Conservation (phyloP, 495 filamentous ascomycete genomes). For the Lepidopterella palustris region DNA sequence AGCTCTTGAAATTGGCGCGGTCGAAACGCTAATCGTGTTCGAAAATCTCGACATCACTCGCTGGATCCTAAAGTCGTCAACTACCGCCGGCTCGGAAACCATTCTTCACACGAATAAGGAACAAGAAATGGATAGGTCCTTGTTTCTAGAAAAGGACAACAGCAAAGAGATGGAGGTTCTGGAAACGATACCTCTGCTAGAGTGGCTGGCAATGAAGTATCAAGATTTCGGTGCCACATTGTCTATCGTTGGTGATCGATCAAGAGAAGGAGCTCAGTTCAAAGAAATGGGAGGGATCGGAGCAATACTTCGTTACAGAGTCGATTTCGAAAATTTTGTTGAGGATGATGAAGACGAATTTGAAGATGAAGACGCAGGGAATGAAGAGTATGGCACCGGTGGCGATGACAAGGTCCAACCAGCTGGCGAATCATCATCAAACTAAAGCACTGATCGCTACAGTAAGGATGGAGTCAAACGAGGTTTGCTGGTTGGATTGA, state of each 20-base stretch:
- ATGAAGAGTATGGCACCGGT: too few species aligned
- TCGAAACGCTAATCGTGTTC: slow-evolving; percentile 92
- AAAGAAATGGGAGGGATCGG: slow-evolving; percentile 99
- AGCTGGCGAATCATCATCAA: too few species aligned
- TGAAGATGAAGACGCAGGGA: too few species aligned
- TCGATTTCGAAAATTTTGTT: slow-evolving; percentile 98
- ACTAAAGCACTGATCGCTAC: too few species aligned
- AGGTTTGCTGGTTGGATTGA: too few species aligned
- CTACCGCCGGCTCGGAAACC: slow-evolving; percentile 57
- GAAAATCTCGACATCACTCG: slow-evolving; percentile 93
- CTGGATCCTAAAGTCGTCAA: slow-evolving; percentile 79
- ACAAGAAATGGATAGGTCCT: slow-evolving; percentile 69
- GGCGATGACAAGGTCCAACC: too few species aligned
- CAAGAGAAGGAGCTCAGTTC: slow-evolving; percentile 97
- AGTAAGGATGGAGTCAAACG: too few species aligned
- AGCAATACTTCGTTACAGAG: slow-evolving; percentile 94
- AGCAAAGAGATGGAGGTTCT: slow-evolving; percentile 94
- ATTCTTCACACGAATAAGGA: slow-evolving; percentile 82
- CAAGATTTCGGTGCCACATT: slow-evolving; percentile 92
- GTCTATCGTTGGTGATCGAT: slow-evolving; percentile 95
- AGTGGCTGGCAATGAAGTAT: slow-evolving; percentile 97
- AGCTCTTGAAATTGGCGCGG: slow-evolving; percentile 91
- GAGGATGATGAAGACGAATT: slow-evolving; percentile 98
- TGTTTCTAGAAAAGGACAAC: slow-evolving; percentile 90
- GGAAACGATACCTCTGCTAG: slow-evolving; percentile 81